phyloP scores from a whole-genome alignment of 345 rosid species.

The Eucalyptus cloeziana region DNA sequence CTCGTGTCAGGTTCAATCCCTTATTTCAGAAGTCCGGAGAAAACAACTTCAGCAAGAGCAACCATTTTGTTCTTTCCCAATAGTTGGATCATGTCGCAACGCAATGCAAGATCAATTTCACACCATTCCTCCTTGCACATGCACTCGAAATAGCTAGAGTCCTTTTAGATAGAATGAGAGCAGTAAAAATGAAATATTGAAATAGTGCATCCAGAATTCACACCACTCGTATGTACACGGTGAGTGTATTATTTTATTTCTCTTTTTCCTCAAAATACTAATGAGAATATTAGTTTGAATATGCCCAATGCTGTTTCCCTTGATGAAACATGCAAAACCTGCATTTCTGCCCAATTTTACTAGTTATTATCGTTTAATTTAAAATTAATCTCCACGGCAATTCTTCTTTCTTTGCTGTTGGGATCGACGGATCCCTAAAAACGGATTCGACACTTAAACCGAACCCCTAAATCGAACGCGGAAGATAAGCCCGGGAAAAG shows the following conservation, averaged over 20 bases:
- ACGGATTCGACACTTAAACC: no score
- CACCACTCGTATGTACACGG: neutral
- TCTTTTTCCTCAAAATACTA: neutral
- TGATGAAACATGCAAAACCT: neutral
- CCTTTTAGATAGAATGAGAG: constrained; percentile 1
- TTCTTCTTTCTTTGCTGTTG: neutral
- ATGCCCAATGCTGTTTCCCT: neutral
- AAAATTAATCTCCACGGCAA: neutral
- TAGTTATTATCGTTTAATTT: neutral
- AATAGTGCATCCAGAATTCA: neutral
- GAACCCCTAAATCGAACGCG: no score
- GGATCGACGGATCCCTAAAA: no score
- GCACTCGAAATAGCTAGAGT: constrained; percentile 17
- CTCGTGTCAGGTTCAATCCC: no score
- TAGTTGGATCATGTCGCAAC: no score
- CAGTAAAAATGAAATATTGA: neutral
- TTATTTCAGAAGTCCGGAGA: no score
- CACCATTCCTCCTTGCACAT: constrained; percentile 1
- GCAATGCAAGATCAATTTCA: no score
- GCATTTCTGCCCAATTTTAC: neutral
- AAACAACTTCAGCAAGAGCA: no score
- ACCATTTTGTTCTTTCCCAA: no score
- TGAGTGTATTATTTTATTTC: neutral
- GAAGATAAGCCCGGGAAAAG: no score
- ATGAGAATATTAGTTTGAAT: neutral